Base-by-base conservation (phyloP, 148 eudicot species). In the Rhododendron mucronatum region DNA sequence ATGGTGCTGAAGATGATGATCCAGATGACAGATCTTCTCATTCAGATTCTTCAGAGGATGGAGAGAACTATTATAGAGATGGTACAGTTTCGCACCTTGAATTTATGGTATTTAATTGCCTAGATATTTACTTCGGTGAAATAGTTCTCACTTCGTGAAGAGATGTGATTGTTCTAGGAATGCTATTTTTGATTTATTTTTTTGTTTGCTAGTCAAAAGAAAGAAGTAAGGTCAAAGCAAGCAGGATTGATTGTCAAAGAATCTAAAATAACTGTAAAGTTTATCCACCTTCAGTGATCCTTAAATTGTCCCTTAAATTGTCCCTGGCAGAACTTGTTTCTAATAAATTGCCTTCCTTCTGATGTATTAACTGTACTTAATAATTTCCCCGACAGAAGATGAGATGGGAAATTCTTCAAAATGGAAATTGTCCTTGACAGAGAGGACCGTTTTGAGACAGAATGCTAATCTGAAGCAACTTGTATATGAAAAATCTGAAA, bases 371-470 rank as follows among this genome's bases (percentile, higher is more conserved):
- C 45, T 63, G 21, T 57, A 45, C 20, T 48, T 65, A 75, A 82
- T 87, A 75, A 3, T 86, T 91, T 51, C 41, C 65, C 20, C 78
- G 89, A 84, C 71, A 82, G 95, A 89, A 78, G 90, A 82, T 90
- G 93, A 86, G 83, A 86, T 88, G 90, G 99, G 96, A 87, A 96
- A 96, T 91, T 90, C 90, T 85, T 88, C 96, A 59, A 97, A 91
- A 89, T 97, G 99, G 99, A 95, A 91, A 88, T 95, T 95, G 37
- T 90, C 95, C 82, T 87, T 97, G 90, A 89, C 89, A 12, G 92
- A 93, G 79, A 92, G 95, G 88, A 91, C 94, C 9, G 26, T 80
- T 69, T 86, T 85, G 47, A 88, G 96, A 82, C 91, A 92, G 51
- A 92, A 86, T 82, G 84, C 84, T 74, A 95, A 95, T 91, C 93